Percentiles rank a stretch among this genome's conserved stretches.
These are phyloP conservation scores for Cytospora piceae DNA, from an alignment of 2,329 filamentous ascomycete genomes.

Conservation along the genomic window DNA sequence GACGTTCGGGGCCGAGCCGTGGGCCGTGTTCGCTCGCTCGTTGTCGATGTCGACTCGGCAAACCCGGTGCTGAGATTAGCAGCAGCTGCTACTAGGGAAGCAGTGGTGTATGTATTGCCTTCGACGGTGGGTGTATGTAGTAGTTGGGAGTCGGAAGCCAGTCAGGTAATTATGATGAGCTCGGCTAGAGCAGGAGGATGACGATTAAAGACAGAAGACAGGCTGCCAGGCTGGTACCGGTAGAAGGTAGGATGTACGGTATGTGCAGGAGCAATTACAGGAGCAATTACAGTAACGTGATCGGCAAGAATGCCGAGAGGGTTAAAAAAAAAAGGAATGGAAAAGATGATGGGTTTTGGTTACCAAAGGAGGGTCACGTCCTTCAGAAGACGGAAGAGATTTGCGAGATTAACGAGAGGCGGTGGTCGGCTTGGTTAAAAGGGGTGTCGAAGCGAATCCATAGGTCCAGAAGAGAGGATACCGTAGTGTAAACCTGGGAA, in stretches of 20 bases:
- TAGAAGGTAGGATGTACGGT: neutral
- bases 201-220: conserved; percentile 26
- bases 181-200: neutral
- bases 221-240: conserved; percentile 22
- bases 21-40: conserved; percentile 13
- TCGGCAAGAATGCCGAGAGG: conserved; percentile 2
- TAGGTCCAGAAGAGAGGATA: conserved; percentile 25
- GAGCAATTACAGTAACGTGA: conserved; percentile 26
- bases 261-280: conserved; percentile 26
- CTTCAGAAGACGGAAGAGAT: conserved; percentile 24
- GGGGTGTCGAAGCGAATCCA: conserved; percentile 23
- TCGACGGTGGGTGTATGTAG: neutral
- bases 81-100: neutral
- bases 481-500: neutral
- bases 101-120: too few species aligned
- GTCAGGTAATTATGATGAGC: conserved; percentile 2
- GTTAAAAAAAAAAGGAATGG: conserved; percentile 30
- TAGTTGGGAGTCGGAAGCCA: neutral
- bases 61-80: neutral
- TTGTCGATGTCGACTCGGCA: conserved; percentile 13
- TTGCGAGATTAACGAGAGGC: conserved; percentile 28
- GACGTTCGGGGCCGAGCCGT: conserved; percentile 20
- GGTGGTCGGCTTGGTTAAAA: conserved; percentile 24
- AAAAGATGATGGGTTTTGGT: conserved; percentile 24
- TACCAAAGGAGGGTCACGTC: conserved; percentile 31